phyloP scores from a whole-genome alignment of 139 green algal genomes.

The Eudorina sp. region DNA sequence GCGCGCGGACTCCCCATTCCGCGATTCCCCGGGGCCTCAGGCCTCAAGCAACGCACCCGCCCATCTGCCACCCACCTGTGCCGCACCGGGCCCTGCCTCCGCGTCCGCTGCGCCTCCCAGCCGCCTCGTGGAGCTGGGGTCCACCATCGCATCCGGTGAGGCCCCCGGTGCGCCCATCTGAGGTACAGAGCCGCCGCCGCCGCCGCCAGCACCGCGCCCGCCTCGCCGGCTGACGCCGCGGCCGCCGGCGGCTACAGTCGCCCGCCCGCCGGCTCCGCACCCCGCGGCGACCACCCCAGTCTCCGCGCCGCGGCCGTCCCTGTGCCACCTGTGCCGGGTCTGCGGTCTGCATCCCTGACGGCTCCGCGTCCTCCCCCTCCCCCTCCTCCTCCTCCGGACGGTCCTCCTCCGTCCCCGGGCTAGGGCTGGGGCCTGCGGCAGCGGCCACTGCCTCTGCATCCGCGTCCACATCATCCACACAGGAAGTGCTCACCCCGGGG shows the following conservation, averaged over 20 bases:
- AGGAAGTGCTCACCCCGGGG: neutral
- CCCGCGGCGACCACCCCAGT: neutral
- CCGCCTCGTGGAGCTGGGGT: neutral
- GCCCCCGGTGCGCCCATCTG: constrained; percentile 17
- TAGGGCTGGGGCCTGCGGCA: neutral
- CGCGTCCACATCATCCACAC: neutral
- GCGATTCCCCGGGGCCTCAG: too few species aligned
- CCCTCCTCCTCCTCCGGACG: neutral
- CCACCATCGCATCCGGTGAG: neutral
- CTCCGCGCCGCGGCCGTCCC: neutral
- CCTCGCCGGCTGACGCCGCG: neutral
- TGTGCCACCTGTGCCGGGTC: too few species aligned
- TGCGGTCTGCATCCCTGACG: too few species aligned
- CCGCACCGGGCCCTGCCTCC: neutral
- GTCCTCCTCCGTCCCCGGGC: neutral
- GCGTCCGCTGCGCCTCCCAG: neutral
- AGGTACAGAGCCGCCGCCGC: neutral
- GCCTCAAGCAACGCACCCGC: too few species aligned
- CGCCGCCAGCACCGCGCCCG: neutral
- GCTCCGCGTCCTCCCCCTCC: too few species aligned
- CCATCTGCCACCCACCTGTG: neutral
- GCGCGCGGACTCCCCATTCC: too few species aligned
- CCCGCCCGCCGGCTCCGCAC: neutral
- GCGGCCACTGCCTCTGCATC: neutral
- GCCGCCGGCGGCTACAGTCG: too few species aligned